phyloP scores from a whole-genome alignment of 257 asterid genomes.

The Forsythia suspensa region DNA sequence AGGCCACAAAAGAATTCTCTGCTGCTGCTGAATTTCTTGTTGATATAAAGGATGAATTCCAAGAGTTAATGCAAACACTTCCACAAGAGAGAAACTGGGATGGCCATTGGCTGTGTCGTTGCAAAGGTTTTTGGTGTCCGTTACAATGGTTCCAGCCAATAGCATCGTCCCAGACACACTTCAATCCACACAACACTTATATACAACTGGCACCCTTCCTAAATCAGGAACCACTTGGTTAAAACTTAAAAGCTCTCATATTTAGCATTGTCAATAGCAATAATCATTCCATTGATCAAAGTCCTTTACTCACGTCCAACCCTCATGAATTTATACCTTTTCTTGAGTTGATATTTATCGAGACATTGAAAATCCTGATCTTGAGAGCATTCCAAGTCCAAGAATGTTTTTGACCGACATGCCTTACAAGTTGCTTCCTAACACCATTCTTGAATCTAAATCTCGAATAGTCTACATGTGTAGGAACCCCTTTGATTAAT shows the following conservation, averaged over 20 bases:
- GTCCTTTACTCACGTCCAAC: constrained; percentile 15
- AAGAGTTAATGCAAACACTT: constrained; percentile 6
- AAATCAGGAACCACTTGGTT: constrained; percentile 42
- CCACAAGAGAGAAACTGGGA: constrained; percentile 1
- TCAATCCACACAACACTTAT: constrained; percentile 16
- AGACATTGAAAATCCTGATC: neutral
- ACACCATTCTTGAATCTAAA: neutral
- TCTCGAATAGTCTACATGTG: constrained; percentile 22
- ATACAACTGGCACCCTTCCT: constrained; percentile 27
- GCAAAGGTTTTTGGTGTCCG: constrained; percentile 25
- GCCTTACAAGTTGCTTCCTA: constrained; percentile 9
- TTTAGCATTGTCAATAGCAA: constrained; percentile 28
- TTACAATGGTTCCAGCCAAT: neutral
- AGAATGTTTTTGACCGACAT: constrained; percentile 10
- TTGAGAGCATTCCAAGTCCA: neutral
- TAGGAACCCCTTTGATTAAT: constrained; percentile 24
- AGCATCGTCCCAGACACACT: neutral
- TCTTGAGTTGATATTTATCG: constrained; percentile 5
- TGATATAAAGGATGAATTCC: too few relatives aligned
- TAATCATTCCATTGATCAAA: neutral
- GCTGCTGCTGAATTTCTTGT: too few relatives aligned
- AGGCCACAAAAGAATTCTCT: too few relatives aligned
- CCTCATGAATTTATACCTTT: constrained; percentile 20
- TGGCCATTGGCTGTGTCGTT: neutral
- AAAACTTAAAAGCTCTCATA: constrained; percentile 17